A percentile compares a stretch with the other conserved stretches of the same genome.
Conservation (phyloP, 768 basidiomycete species). For the Lactarius tabidus region DNA sequence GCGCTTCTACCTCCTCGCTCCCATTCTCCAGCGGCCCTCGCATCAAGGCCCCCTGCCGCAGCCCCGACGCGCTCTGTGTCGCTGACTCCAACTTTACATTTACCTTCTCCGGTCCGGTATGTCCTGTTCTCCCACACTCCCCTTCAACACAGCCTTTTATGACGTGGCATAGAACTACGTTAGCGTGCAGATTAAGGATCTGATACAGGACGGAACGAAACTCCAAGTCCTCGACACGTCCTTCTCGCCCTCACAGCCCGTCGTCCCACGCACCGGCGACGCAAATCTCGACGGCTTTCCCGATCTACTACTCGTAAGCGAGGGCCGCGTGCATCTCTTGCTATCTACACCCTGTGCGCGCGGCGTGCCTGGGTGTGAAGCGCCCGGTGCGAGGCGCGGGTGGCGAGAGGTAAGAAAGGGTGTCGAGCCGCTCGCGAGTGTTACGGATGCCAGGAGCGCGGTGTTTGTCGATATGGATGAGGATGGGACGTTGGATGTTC, state of each 20-base stretch:
- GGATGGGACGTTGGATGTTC: conserved; percentile 92
- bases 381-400: conserved; percentile 55
- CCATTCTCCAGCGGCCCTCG: conserved; percentile 42
- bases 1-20: conserved; percentile 53
- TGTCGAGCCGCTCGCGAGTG: conserved; percentile 52
- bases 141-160: neutral
- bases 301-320: conserved; percentile 65
- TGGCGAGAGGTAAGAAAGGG: conserved; percentile 57
- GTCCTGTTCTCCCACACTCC: neutral
- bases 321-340: conserved; percentile 54
- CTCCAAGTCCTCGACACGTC: conserved; percentile 71
- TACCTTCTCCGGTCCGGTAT: conserved; percentile 34
- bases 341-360: conserved; percentile 58
- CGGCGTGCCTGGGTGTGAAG: conserved; percentile 48
- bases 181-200: conserved; percentile 56
- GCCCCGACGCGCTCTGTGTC: conserved; percentile 75
- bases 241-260: conserved; percentile 60
- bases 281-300: conserved; percentile 93
- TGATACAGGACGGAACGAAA: conserved; percentile 46
- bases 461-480: conserved; percentile 92
- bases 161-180: conserved; percentile 52
- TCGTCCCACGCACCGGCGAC: conserved; percentile 82
- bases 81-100: conserved; percentile 80
- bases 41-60: conserved; percentile 47
- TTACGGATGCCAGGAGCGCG: conserved; percentile 76